Evolutionary conservation across 2,329 filamentous ascomycete genomes (phyloP).

Genomic region (Mariannaea sp.): DNA sequence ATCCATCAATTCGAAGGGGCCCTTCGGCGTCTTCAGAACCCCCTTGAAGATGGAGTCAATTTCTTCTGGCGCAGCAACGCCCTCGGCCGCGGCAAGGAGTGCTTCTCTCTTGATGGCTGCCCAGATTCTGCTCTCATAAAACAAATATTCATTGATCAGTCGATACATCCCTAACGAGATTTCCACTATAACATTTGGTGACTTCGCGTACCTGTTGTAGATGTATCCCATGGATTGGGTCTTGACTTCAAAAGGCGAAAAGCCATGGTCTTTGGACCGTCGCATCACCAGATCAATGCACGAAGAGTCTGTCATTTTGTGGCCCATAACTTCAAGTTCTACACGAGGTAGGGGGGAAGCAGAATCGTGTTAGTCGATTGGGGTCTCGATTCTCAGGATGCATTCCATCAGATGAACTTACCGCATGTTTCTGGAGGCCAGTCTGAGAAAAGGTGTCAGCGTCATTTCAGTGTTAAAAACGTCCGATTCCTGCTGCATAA

Average conservation of each 20-base stretch:
- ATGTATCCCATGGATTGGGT: constrained; percentile 41
- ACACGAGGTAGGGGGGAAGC: background rate
- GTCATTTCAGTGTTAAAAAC: background rate
- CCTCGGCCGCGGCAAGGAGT: constrained; percentile 39
- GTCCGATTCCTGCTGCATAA: background rate
- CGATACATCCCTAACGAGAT: too few species aligned
- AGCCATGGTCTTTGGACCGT: constrained; percentile 36
- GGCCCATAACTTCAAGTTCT: constrained; percentile 43
- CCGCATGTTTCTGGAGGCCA: constrained; percentile 42
- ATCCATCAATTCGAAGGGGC: constrained; percentile 41
- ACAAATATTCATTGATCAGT: too few species aligned
- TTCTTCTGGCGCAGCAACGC: constrained; percentile 38
- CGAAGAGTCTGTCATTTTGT: constrained; percentile 31
- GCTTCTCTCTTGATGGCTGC: constrained; percentile 42
- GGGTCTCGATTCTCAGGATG: too few species aligned
- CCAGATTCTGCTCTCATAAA: constrained; percentile 38
- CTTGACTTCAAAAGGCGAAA: constrained; percentile 40
- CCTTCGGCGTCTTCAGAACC: constrained; percentile 39
- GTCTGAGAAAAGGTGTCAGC: constrained; percentile 31
- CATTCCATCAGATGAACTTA: background rate
- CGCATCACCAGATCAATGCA: constrained; percentile 34
- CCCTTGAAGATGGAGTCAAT: constrained; percentile 41
- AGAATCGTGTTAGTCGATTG: too few species aligned
- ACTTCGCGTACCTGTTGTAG: constrained; percentile 35
- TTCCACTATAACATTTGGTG: too few species aligned